These are phyloP conservation scores for Juglanconis oblonga DNA, from an alignment of 2,329 filamentous ascomycete species.

Conservation along the genomic window DNA sequence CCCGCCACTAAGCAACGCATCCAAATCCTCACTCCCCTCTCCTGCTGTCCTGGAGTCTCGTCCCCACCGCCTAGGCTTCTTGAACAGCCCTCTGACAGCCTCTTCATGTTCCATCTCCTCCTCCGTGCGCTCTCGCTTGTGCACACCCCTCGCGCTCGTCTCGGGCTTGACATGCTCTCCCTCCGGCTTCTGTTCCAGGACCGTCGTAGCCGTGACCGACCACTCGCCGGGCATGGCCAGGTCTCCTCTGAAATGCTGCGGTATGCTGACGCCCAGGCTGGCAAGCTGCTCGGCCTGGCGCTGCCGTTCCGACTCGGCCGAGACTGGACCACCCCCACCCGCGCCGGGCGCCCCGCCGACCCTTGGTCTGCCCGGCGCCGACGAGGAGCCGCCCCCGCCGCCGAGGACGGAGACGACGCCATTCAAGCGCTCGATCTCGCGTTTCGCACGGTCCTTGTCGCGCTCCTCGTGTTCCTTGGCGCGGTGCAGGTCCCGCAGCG, in stretches of 20 bases:
- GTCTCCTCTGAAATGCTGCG: constrained; percentile 71
- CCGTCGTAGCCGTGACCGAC: constrained; percentile 67
- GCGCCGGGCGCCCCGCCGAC: background rate
- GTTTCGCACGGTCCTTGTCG: constrained; percentile 77
- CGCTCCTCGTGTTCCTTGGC: constrained; percentile 76
- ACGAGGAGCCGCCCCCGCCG: background rate
- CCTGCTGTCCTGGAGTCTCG: constrained; percentile 49
- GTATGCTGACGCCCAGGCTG: constrained; percentile 81
- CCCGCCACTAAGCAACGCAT: constrained; percentile 52
- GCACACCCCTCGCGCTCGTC: constrained; percentile 52
- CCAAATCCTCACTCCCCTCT: constrained; percentile 52
- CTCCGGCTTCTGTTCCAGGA: constrained; percentile 40
- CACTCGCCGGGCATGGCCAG: constrained; percentile 90
- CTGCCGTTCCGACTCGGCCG: constrained; percentile 67
- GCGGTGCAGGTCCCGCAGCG: constrained; percentile 83
- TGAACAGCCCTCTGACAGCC: constrained; percentile 57
- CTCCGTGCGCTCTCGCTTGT: constrained; percentile 61
- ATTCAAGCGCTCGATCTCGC: constrained; percentile 83
- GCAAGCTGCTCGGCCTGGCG: constrained; percentile 84
- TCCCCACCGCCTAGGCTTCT: constrained; percentile 56
- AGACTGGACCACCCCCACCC: background rate
- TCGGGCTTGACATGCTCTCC: constrained; percentile 37
- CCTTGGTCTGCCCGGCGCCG: background rate
- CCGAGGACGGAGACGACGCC: constrained; percentile 53
- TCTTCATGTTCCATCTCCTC: constrained; percentile 61